Conservation (phyloP, 1,284 basidiomycete species). For the Leccinum pachyderme region DNA sequence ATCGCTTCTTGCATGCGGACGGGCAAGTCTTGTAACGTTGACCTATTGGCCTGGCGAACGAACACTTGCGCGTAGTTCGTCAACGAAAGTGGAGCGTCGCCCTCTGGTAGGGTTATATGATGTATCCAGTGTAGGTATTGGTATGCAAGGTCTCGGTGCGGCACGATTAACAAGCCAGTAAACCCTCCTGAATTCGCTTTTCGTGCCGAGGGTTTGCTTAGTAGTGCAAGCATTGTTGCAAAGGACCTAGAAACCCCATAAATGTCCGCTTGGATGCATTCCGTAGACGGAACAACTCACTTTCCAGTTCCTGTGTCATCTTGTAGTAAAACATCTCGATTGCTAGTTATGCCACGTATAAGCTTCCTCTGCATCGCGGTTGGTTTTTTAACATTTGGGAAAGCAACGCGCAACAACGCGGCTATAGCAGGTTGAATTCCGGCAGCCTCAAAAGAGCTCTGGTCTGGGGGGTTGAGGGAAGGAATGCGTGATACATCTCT, state of each 20-base stretch:
- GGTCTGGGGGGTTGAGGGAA: background rate
- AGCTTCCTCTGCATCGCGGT: constrained; percentile 59
- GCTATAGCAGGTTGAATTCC: constrained; percentile 51
- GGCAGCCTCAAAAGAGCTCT: constrained; percentile 44
- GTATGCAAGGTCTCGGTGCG: constrained; percentile 70
- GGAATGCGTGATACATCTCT: constrained; percentile 1
- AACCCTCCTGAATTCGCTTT: constrained; percentile 24
- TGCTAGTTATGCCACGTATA: constrained; percentile 57
- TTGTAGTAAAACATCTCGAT: constrained; percentile 61
- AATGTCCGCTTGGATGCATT: constrained; percentile 1
- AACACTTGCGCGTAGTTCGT: constrained; percentile 57
- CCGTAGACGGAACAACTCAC: constrained; percentile 41
- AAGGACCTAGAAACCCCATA: constrained; percentile 56
- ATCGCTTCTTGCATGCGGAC: constrained; percentile 32
- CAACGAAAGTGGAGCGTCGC: constrained; percentile 33
- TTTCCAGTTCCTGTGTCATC: constrained; percentile 76
- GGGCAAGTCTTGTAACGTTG: constrained; percentile 32
- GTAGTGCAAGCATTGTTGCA: constrained; percentile 60
- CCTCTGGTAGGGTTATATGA: constrained; percentile 41
- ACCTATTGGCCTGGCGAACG: constrained; percentile 39
- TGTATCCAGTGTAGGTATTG: constrained; percentile 70
- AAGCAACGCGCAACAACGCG: constrained; percentile 51
- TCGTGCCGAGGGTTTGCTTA: constrained; percentile 50
- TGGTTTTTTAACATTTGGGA: constrained; percentile 58
- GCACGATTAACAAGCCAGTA: constrained; percentile 63